Percentiles rank a stretch among this genome's conserved stretches.
These are phyloP conservation scores for Asterionellopsis glacialis DNA, from an alignment of 108 stramenopile genomes.

Conservation along the genomic window DNA sequence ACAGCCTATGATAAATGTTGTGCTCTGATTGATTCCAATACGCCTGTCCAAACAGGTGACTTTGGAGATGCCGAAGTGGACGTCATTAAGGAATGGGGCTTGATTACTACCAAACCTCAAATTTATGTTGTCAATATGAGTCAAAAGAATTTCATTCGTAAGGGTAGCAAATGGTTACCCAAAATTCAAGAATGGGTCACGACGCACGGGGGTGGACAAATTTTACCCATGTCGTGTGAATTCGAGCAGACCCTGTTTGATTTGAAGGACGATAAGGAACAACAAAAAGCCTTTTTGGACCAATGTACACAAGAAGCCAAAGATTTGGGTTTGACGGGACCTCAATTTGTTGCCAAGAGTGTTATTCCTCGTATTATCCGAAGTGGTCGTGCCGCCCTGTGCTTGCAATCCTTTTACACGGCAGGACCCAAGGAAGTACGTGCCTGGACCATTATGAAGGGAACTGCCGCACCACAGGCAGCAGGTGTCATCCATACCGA, in stretches of 20 bases:
- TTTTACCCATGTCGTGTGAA: constrained; percentile 97
- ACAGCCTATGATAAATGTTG: constrained; percentile 74
- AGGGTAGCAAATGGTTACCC: constrained; percentile 94
- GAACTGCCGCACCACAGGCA: constrained; percentile 90
- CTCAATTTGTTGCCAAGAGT: constrained; percentile 80
- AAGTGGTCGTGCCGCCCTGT: constrained; percentile 90
- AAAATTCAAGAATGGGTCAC: constrained; percentile 95
- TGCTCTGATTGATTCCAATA: constrained; percentile 73
- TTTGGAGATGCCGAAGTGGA: constrained; percentile 86
- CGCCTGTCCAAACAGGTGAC: constrained; percentile 74
- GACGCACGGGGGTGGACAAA: constrained; percentile 92
- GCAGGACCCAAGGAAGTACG: constrained; percentile 98
- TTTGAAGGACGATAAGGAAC: constrained; percentile 60
- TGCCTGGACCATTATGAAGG: constrained; percentile 98
- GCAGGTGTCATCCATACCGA: constrained; percentile 99
- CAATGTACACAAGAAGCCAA: constrained; percentile 78
- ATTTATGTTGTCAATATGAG: constrained; percentile 97
- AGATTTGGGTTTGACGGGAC: constrained; percentile 80
- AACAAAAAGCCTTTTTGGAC: constrained; percentile 70
- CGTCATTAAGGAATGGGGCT: constrained; percentile 76
- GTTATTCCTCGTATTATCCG: constrained; percentile 96
- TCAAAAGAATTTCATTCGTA: constrained; percentile 93
- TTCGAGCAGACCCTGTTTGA: constrained; percentile 92
- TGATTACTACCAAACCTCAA: constrained; percentile 98
- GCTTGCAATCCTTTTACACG: constrained; percentile 98